Percentiles rank a stretch among this genome's conserved stretches.
phyloP scores from a whole-genome alignment of 805 yeast genomes.

The Candida sphagnicola region DNA sequence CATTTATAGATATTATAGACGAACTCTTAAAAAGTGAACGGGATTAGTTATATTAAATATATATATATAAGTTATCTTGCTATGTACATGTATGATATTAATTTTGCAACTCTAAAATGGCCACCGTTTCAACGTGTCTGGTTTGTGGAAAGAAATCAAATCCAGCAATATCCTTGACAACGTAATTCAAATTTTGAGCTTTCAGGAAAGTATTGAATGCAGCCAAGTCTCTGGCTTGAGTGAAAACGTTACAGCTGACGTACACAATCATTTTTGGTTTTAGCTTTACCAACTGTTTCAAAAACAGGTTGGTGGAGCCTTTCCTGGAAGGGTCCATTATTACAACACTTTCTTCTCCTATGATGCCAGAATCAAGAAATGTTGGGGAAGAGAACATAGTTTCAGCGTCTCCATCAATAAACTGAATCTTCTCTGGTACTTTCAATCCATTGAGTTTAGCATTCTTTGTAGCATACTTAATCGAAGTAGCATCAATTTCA shows the following conservation, averaged over 20 bases:
- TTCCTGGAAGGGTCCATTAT: constrained; percentile 45
- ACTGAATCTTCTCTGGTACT: constrained; percentile 24
- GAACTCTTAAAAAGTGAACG: constrained; percentile 10
- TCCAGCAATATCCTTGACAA: constrained; percentile 27
- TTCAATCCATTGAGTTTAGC: constrained; percentile 35
- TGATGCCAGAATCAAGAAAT: constrained; percentile 21
- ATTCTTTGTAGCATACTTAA: constrained; percentile 35
- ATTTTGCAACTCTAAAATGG: constrained; percentile 34
- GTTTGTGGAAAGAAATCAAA: constrained; percentile 55
- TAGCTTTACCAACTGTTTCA: constrained; percentile 33
- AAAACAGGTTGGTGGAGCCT: constrained; percentile 32
- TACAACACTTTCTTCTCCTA: constrained; percentile 31
- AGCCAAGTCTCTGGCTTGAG: constrained; percentile 42
- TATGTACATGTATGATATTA: too few species aligned
- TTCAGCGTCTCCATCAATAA: constrained; percentile 36
- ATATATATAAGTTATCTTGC: constrained; percentile 4
- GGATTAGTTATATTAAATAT: neutral
- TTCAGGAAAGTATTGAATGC: constrained; percentile 21
- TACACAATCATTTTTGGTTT: constrained; percentile 36
- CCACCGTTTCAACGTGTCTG: constrained; percentile 55
- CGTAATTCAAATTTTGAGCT: constrained; percentile 11
- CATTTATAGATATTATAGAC: constrained; percentile 47
- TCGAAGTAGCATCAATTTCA: constrained; percentile 30
- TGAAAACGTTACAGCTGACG: constrained; percentile 43
- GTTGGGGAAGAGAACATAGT: constrained; percentile 25